Evolutionary conservation across 139 green algal species (phyloP).

Genomic region (Micractinium sp.): DNA sequence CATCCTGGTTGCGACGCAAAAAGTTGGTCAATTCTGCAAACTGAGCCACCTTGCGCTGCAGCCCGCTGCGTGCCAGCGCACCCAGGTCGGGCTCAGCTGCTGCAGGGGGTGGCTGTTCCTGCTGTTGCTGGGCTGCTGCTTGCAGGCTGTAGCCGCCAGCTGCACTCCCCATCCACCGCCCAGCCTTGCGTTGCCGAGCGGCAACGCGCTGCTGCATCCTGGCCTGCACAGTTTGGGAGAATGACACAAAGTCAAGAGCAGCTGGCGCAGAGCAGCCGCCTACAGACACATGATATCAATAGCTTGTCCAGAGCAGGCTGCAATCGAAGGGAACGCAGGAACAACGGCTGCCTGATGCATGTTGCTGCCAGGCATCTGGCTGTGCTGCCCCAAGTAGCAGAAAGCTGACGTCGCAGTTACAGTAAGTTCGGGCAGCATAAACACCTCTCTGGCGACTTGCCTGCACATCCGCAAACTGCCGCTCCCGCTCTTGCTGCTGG

Average conservation of each 20-base stretch:
- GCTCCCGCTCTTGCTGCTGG: neutral
- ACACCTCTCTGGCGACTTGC: neutral
- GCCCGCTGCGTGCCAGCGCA: neutral
- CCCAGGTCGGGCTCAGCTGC: neutral
- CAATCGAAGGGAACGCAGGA: neutral
- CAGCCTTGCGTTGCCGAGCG: neutral
- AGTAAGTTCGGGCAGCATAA: neutral
- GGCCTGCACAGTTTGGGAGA: neutral
- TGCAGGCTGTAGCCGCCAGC: neutral
- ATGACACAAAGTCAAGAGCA: neutral
- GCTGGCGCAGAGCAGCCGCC: too few relatives aligned
- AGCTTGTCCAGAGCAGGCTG: neutral
- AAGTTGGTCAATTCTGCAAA: slow-evolving; percentile 21
- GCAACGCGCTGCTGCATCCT: slow-evolving; percentile 1
- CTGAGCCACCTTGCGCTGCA: slow-evolving; percentile 28
- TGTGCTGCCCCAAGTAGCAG: neutral
- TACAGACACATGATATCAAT: too few relatives aligned
- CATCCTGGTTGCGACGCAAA: slow-evolving; percentile 13
- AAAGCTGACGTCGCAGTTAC: too few relatives aligned
- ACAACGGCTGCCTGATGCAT: neutral
- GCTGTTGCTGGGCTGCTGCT: neutral
- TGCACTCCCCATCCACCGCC: neutral
- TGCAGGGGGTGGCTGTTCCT: neutral
- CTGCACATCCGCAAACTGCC: slow-evolving; percentile 1
- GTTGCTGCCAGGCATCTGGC: neutral